These are phyloP conservation scores for Ophioceras dolichostomum DNA, from an alignment of 2,329 filamentous ascomycete genomes.

Conservation along the genomic window DNA sequence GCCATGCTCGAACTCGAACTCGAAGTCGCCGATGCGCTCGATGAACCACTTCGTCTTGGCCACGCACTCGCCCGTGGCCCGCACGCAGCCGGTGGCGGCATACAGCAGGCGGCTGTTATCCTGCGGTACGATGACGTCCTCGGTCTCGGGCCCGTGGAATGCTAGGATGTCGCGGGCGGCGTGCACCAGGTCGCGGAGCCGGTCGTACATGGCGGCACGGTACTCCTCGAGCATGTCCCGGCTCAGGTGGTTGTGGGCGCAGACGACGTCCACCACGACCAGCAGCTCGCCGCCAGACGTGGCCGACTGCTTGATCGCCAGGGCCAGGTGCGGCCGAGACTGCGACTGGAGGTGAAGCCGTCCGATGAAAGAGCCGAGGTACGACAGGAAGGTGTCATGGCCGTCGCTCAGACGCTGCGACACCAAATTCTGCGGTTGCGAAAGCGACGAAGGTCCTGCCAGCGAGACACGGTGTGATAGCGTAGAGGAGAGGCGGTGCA, in stretches of 20 bases:
- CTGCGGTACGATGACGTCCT: conserved; percentile 69
- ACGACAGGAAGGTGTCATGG: conserved; percentile 82
- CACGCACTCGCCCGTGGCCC: conserved; percentile 83
- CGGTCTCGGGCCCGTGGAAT: conserved; percentile 54
- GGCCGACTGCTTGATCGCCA: conserved; percentile 74
- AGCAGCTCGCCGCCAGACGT: conserved; percentile 70
- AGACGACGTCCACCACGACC: conserved; percentile 69
- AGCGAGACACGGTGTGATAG: conserved; percentile 68
- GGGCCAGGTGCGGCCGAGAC: conserved; percentile 69
- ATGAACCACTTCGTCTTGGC: conserved; percentile 76
- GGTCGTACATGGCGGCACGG: conserved; percentile 65
- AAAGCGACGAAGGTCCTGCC: conserved; percentile 50
- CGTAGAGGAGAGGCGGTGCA: conserved; percentile 37
- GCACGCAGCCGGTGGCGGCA: conserved; percentile 78
- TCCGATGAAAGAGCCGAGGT: conserved; percentile 87
- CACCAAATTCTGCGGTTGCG: conserved; percentile 59
- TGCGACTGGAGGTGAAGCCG: conserved; percentile 83
- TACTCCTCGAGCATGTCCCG: conserved; percentile 55
- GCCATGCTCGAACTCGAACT: conserved; percentile 58
- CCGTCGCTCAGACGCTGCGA: conserved; percentile 69
- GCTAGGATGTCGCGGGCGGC: conserved; percentile 71
- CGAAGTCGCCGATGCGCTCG: conserved; percentile 82
- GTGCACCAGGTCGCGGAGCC: conserved; percentile 67
- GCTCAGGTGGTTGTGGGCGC: conserved; percentile 60
- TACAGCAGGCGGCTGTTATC: conserved; percentile 64